phyloP scores from a whole-genome alignment of 2,329 filamentous ascomycete species.

The Dactylonectria estremocensis region DNA sequence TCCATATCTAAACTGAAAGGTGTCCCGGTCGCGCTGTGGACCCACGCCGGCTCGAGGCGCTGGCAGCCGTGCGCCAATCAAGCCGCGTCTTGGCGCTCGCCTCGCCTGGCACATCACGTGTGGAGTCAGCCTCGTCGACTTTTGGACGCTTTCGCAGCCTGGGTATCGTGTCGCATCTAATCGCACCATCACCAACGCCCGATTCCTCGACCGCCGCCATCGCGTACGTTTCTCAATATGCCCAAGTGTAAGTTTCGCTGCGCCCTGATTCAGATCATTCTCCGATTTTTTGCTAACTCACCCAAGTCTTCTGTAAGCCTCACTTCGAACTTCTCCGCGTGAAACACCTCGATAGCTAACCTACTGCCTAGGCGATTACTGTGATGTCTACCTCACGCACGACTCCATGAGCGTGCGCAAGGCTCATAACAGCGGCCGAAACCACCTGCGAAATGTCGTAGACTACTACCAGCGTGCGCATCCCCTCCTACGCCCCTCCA shows the following conservation, averaged over 20 bases:
- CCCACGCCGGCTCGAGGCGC: constrained; percentile 37
- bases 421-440: constrained; percentile 96
- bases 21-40: constrained; percentile 49
- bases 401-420: constrained; percentile 99
- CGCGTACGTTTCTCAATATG: constrained; percentile 70
- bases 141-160: constrained; percentile 37
- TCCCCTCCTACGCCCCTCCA: background rate
- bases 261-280: constrained; percentile 27
- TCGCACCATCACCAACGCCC: constrained; percentile 27
- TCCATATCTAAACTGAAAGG: constrained; percentile 49
- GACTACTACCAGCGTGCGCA: constrained; percentile 94
- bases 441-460: constrained; percentile 97
- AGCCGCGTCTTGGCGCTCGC: constrained; percentile 35
- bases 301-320: constrained; percentile 45
- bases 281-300: constrained; percentile 54
- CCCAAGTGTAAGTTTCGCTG: constrained; percentile 81
- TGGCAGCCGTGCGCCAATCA: constrained; percentile 40
- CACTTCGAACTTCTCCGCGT: constrained; percentile 25
- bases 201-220: constrained; percentile 28
- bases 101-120: constrained; percentile 49
- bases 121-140: constrained; percentile 50
- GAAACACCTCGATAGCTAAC: constrained; percentile 40
- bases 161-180: constrained; percentile 23
- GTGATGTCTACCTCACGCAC: constrained; percentile 99
- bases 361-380: constrained; percentile 83